These are phyloP conservation scores for Saccharomycopsis capsularis DNA, from an alignment of 805 yeast species.

Conservation along the genomic window DNA sequence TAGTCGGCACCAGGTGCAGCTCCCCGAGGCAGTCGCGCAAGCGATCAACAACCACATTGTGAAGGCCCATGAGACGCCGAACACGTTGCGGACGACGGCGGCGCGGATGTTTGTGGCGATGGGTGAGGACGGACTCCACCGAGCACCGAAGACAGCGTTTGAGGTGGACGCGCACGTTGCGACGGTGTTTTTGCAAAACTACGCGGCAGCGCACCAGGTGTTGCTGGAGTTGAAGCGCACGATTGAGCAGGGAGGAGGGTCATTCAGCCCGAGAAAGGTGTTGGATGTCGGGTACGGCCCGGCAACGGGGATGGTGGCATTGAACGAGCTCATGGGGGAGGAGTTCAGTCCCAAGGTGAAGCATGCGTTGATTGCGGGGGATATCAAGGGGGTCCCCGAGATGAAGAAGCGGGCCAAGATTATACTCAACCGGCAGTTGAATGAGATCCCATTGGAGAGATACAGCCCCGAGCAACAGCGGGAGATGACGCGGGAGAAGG, in stretches of 20 bases:
- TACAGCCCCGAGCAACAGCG: slow-evolving; percentile 17
- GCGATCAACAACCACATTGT: slow-evolving; percentile 60
- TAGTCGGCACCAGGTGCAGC: slow-evolving; percentile 41
- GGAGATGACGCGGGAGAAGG: slow-evolving; percentile 13
- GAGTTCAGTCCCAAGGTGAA: slow-evolving; percentile 54
- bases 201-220: slow-evolving; percentile 60
- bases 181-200: slow-evolving; percentile 73
- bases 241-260: slow-evolving; percentile 32
- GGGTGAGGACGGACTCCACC: slow-evolving; percentile 47
- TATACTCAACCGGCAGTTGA: slow-evolving; percentile 60
- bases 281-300: slow-evolving; percentile 88
- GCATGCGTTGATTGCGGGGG: slow-evolving; percentile 68
- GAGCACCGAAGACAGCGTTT: slow-evolving; percentile 35
- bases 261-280: slow-evolving; percentile 57
- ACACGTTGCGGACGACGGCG: slow-evolving; percentile 49
- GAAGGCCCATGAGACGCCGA: slow-evolving; percentile 53
- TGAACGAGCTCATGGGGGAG: slow-evolving; percentile 73
- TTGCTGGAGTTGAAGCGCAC: slow-evolving; percentile 59
- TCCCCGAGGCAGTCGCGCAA: slow-evolving; percentile 52
- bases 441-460: slow-evolving; percentile 36
- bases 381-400: slow-evolving; percentile 56
- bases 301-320: slow-evolving; percentile 81
- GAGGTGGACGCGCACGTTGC: slow-evolving; percentile 80
- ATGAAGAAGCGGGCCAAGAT: slow-evolving; percentile 81
- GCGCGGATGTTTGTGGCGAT: slow-evolving; percentile 48